A percentile compares a stretch with the other conserved stretches of the same genome.
Conservation (phyloP, 192 early-diverging fungal species). For the Gaertneriomyces sp. region DNA sequence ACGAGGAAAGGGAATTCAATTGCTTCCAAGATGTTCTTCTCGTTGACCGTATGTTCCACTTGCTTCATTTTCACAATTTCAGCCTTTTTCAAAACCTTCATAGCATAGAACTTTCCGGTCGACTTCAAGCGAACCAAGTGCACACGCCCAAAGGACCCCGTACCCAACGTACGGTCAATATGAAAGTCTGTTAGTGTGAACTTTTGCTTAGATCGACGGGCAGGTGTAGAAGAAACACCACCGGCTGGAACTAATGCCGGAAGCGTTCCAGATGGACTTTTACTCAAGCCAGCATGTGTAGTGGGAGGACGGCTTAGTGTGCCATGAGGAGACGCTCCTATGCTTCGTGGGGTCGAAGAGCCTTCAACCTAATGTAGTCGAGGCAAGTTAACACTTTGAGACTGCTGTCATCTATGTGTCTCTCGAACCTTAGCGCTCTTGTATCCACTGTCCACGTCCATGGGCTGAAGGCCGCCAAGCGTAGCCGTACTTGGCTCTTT, state of each 20-base stretch:
- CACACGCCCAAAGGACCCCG: slow-evolving; percentile 95
- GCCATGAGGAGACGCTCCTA: background rate
- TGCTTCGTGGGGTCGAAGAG: background rate
- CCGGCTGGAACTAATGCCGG: background rate
- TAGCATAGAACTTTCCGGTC: slow-evolving; percentile 86
- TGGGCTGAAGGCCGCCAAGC: background rate
- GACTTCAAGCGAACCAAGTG: slow-evolving; percentile 79
- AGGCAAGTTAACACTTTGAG: slow-evolving; percentile 1
- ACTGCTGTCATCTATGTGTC: background rate
- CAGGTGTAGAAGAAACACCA: slow-evolving; percentile 2
- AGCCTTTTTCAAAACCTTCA: slow-evolving; percentile 91
- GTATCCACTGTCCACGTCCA: background rate
- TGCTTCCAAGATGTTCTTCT: slow-evolving; percentile 86
- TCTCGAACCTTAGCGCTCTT: slow-evolving; percentile 4
- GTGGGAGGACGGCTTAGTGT: slow-evolving; percentile 14
- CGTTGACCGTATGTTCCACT: slow-evolving; percentile 97
- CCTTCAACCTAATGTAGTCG: slow-evolving; percentile 8
- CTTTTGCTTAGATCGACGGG: slow-evolving; percentile 26
- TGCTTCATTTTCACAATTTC: slow-evolving; percentile 94
- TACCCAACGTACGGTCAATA: slow-evolving; percentile 86
- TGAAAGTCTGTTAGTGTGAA: slow-evolving; percentile 70
- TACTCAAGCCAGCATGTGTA: slow-evolving; percentile 11
- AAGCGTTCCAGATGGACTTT: background rate
- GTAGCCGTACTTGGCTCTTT: slow-evolving; percentile 2
- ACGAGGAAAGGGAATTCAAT: slow-evolving; percentile 90